Evolutionary conservation across 306 rosid genomes (phyloP).

Genomic region (Cucurbita moschata): DNA sequence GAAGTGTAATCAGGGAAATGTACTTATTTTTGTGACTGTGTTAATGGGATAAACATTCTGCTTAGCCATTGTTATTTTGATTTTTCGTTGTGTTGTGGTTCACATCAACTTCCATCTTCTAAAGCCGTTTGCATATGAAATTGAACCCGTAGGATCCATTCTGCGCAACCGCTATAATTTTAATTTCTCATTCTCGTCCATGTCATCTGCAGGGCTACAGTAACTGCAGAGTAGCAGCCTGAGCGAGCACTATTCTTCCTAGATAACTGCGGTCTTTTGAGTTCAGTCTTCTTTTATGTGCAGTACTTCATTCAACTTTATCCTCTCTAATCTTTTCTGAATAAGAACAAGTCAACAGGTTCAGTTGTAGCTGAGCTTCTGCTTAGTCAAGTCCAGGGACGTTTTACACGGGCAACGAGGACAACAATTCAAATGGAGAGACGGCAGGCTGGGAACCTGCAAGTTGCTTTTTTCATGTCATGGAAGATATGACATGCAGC

Average conservation of each 20-base stretch:
- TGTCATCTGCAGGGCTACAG: background rate
- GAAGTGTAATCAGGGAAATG: background rate
- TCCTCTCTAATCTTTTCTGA: background rate
- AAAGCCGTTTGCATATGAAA: background rate
- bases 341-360: conserved; percentile 3
- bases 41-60: background rate
- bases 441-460: background rate
- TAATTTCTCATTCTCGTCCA: background rate
- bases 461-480: background rate
- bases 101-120: background rate
- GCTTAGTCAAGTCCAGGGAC: background rate
- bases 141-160: background rate
- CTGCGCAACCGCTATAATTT: background rate
- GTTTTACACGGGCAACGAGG: conserved; percentile 1
- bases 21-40: background rate
- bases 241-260: background rate
- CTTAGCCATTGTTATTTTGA: background rate
- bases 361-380: background rate
- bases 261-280: background rate
- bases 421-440: background rate
- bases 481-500: conserved; percentile 1
- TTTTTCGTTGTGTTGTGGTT: background rate
- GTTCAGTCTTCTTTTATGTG: background rate
- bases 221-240: background rate
- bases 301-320: background rate